Conservation (phyloP, 169 alveolate species). For the Babesia bigemina region DNA sequence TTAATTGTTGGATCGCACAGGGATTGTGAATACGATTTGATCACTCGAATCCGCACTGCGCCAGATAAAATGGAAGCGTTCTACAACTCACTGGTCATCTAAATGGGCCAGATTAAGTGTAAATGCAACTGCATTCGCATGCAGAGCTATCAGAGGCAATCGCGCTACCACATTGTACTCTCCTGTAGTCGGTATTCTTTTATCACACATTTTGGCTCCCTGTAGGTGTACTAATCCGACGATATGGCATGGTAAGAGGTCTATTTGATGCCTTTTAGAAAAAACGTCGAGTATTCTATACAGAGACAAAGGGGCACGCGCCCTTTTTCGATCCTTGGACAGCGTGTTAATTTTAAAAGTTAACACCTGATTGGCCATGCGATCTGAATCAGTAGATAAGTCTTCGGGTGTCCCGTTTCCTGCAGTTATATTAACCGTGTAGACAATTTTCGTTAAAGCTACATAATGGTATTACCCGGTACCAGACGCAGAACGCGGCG, state of each 20-base stretch:
- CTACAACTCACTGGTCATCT: slow-evolving; percentile 6
- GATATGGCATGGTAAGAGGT: slow-evolving; percentile 44
- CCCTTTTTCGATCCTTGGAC: neutral
- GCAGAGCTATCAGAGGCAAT: slow-evolving; percentile 9
- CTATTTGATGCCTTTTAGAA: slow-evolving; percentile 37
- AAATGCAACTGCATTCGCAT: slow-evolving; percentile 9
- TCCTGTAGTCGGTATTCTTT: slow-evolving; percentile 18
- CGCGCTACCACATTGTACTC: slow-evolving; percentile 5
- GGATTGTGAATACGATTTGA: neutral
- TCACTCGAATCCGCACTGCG: neutral
- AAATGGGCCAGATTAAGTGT: neutral
- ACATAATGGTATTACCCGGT: too few species aligned
- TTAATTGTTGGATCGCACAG: neutral
- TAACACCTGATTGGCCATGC: neutral
- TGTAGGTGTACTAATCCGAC: neutral
- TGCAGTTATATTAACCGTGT: neutral
- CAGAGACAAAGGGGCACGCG: slow-evolving; percentile 40
- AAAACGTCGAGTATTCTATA: slow-evolving; percentile 36
- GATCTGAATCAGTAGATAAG: neutral
- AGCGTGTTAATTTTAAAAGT: slow-evolving; percentile 14
- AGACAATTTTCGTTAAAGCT: neutral
- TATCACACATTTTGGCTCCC: neutral
- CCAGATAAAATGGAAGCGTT: neutral
- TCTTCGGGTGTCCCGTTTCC: neutral
- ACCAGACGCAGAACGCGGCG: too few species aligned